Evolutionary conservation across 2,329 filamentous ascomycete genomes (phyloP).

Genomic region (Emmonsiellopsis sp.): DNA sequence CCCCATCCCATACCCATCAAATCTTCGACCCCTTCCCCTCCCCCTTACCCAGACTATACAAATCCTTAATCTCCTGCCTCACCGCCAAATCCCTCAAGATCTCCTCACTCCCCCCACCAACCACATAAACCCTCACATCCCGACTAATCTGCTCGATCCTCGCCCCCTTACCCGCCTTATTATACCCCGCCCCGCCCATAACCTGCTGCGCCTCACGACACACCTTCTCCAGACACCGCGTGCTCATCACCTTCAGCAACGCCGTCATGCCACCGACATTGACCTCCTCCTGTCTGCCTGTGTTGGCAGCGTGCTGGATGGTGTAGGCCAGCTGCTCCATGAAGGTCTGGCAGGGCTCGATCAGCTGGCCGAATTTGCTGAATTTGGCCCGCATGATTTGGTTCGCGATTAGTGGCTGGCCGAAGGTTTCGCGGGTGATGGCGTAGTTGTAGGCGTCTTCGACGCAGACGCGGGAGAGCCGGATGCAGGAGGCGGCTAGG

Average conservation of each 20-base stretch:
- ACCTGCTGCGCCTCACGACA: slow-evolving; percentile 48
- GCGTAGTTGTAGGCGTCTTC: slow-evolving; percentile 53
- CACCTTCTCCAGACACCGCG: slow-evolving; percentile 43
- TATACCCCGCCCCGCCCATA: slow-evolving; percentile 44
- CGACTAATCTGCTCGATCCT: slow-evolving; percentile 45
- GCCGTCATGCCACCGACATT: slow-evolving; percentile 45
- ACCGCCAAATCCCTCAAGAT: slow-evolving; percentile 28
- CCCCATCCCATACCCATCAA: not conserved
- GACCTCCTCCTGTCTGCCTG: slow-evolving; percentile 24
- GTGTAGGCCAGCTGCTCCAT: slow-evolving; percentile 53
- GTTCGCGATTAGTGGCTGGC: slow-evolving; percentile 47
- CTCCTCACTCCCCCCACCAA: slow-evolving; percentile 32
- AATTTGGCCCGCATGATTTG: slow-evolving; percentile 53
- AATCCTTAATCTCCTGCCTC: slow-evolving; percentile 13
- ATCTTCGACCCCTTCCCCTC: not conserved
- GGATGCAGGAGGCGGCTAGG: slow-evolving; percentile 54
- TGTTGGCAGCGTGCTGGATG: slow-evolving; percentile 35
- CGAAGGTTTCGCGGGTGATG: slow-evolving; percentile 55
- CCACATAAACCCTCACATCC: slow-evolving; percentile 40
- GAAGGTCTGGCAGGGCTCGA: slow-evolving; percentile 55
- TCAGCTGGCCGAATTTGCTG: slow-evolving; percentile 47
- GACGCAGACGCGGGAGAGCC: slow-evolving; percentile 52
- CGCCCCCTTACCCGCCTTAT: slow-evolving; percentile 40
- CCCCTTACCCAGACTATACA: not conserved
- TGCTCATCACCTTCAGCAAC: slow-evolving; percentile 43